phyloP scores from a whole-genome alignment of 257 asterid species.

The Gentiana straminea region DNA sequence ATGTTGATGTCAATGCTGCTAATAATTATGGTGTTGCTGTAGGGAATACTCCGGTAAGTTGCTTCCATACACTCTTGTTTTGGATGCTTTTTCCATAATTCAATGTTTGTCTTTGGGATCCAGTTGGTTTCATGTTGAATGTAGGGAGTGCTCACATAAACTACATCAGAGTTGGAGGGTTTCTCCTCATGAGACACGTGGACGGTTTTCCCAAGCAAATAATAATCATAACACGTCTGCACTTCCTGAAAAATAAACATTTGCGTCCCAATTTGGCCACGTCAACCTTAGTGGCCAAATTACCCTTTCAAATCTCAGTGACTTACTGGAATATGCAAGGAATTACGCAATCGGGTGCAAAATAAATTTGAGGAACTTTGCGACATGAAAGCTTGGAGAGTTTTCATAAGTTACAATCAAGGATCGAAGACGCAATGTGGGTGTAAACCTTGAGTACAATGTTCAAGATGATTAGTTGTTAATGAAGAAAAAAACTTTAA shows the following conservation, averaged over 20 bases:
- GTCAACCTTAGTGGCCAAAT: too few species aligned
- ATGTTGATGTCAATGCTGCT: slow-evolving; percentile 86
- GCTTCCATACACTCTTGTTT: not conserved
- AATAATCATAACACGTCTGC: too few species aligned
- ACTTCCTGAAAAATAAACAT: too few species aligned
- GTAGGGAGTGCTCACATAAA: slow-evolving; percentile 93
- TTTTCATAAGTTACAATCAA: slow-evolving; percentile 46
- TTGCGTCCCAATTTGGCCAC: too few species aligned
- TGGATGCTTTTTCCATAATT: not conserved
- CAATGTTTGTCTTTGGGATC: not conserved
- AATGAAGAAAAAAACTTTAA: slow-evolving; percentile 39
- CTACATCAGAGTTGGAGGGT: slow-evolving; percentile 74
- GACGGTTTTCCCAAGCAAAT: too few species aligned
- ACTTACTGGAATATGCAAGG: slow-evolving; percentile 27
- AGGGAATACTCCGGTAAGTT: slow-evolving; percentile 88
- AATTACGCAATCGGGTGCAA: slow-evolving; percentile 50
- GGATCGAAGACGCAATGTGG: slow-evolving; percentile 24
- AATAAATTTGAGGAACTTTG: slow-evolving; percentile 69
- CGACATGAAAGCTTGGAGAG: slow-evolving; percentile 93
- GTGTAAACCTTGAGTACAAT: slow-evolving; percentile 22
- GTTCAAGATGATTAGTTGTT: slow-evolving; percentile 17
- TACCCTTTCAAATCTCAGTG: slow-evolving; percentile 1
- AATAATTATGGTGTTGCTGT: slow-evolving; percentile 83
- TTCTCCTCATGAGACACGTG: too few species aligned
- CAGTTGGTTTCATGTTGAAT: not conserved